Conservation (phyloP, 768 basidiomycete species). For the Tephrocybe sp. region DNA sequence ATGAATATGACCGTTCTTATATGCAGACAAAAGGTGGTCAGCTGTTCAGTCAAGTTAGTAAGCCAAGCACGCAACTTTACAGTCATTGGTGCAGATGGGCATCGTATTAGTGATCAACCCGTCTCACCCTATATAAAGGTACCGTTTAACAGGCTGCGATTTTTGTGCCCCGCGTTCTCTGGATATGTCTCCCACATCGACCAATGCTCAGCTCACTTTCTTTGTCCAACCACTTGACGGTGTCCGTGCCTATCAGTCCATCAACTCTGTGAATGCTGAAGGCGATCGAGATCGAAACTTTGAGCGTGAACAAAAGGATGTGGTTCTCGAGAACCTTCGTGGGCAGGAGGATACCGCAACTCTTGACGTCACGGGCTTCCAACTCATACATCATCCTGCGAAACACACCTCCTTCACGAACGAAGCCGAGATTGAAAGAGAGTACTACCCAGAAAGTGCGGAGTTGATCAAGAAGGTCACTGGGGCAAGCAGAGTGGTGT, state of each 20-base stretch:
- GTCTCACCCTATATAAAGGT: background rate
- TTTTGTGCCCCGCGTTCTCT: background rate
- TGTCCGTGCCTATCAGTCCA: conserved; percentile 20
- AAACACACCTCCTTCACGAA: conserved; percentile 44
- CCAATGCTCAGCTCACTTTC: conserved; percentile 14
- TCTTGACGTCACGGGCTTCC: conserved; percentile 52
- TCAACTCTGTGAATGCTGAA: conserved; percentile 23
- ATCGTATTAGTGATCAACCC: background rate
- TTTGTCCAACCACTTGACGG: conserved; percentile 23
- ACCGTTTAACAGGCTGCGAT: background rate
- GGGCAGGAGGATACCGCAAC: conserved; percentile 41
- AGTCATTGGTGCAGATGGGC: background rate
- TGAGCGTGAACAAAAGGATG: conserved; percentile 16
- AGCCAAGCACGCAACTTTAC: background rate
- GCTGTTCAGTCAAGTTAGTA: background rate
- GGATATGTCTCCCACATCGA: conserved; percentile 1
- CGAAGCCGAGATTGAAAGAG: conserved; percentile 42
- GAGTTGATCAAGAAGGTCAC: conserved; percentile 55
- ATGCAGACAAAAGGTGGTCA: background rate
- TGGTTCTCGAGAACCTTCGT: conserved; percentile 51
- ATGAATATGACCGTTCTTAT: background rate
- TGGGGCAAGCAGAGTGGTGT: conserved; percentile 53
- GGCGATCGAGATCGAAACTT: conserved; percentile 22
- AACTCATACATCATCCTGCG: conserved; percentile 26
- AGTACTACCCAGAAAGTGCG: conserved; percentile 58